A percentile compares a stretch with the other conserved stretches of the same genome.
Evolutionary conservation across 352 stramenopile genomes (phyloP).

Genomic region (Pythium angustatum): DNA sequence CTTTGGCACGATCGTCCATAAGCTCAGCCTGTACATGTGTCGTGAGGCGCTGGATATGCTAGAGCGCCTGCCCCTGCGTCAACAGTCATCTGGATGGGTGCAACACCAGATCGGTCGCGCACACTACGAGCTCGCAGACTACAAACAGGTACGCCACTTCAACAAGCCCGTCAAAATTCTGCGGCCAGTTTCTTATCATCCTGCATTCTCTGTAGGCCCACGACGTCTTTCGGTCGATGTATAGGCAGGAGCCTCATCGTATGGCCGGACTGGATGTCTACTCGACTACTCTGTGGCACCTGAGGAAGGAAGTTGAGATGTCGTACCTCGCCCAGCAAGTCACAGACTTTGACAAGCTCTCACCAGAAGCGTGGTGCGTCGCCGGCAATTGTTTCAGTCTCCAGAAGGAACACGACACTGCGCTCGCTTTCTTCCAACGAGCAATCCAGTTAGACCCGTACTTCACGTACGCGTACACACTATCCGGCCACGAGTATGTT

Average conservation of each 20-base stretch:
- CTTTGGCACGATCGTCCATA: constrained; percentile 77
- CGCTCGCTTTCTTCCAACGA: constrained; percentile 95
- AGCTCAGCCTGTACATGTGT: constrained; percentile 78
- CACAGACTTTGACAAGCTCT: constrained; percentile 92
- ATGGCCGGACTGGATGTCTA: constrained; percentile 95
- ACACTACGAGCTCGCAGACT: constrained; percentile 97
- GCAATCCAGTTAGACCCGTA: constrained; percentile 93
- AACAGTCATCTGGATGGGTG: constrained; percentile 93
- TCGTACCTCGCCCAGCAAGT: constrained; percentile 95
- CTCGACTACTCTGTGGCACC: constrained; percentile 96
- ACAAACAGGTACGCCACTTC: constrained; percentile 51
- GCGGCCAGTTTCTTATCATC: neutral
- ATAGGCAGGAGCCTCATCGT: constrained; percentile 89
- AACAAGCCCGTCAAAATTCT: too few species aligned
- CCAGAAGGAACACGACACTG: constrained; percentile 97
- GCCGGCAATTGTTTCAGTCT: constrained; percentile 98
- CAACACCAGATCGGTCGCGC: constrained; percentile 93
- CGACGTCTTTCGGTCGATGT: constrained; percentile 88
- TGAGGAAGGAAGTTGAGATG: constrained; percentile 97
- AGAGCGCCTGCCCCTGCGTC: constrained; percentile 72
- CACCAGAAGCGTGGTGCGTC: constrained; percentile 95
- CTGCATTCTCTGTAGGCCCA: constrained; percentile 51
- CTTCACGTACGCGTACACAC: constrained; percentile 98
- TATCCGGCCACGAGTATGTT: constrained; percentile 97
- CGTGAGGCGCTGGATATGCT: constrained; percentile 89